Base-by-base conservation (phyloP, 805 yeast genomes). In the Candida nanaspora region DNA sequence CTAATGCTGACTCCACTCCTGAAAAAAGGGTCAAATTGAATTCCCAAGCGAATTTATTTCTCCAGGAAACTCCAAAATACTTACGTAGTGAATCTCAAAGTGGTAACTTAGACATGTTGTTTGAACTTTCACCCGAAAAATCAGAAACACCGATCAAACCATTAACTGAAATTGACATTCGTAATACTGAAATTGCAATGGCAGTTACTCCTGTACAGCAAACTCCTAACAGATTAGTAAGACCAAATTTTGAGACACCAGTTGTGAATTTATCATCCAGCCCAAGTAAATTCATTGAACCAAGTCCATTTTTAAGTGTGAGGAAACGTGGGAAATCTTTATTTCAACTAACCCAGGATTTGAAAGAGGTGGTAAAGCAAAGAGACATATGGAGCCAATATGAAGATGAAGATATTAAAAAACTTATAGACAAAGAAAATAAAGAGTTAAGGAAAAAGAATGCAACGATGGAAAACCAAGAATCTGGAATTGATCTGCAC, bases 291-390 rank as follows among this genome's bases (percentile, higher is more conserved):
- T 41, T 45, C 23, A 48, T 48, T n/a, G 62, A 57, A 36, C 62
- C 63, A 4, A 57, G 62, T 39, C 63, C 63, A 2, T 46, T 57
- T n/a, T 39, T 57, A 11, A 46, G 44, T 11, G 39, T 31, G 14
- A 28, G 38, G 16, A 36, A 48, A 21, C 33, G 43, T 49, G 51
- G 53, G 3, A 59, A 66, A 35, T 56, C 68, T 3, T 44, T 79
- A 9, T 64, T 72, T 3, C 71, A 70, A 28, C 58, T 79, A 31
- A 70, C 69, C 46, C 62, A 67, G 33, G 83, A 75, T 41, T 62
- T 68, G 14, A 55, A 61, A 29, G 65, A 59, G 35, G 55, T 76
- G 13, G 48, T 57, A 34, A 52, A 53, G 26, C 61, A 49, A 10
- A 8, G 48, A 13, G 62, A 47, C 8, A 10, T 36, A 27, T 35